Conservation (phyloP, 345 rosid genomes). For the Eucalyptus erythrocorys region DNA sequence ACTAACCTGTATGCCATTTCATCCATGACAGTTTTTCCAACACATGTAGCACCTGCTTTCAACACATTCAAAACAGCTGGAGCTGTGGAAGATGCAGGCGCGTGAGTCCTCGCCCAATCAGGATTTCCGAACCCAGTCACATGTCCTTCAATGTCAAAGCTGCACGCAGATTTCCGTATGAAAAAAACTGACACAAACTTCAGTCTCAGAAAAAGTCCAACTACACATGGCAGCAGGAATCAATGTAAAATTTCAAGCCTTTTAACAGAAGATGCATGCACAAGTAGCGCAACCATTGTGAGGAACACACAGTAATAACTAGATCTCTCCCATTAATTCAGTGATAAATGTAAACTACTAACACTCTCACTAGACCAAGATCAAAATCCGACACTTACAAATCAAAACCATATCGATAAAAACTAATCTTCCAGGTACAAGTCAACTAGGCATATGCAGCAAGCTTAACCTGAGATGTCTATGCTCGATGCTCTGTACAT, state of each 20-base stretch:
- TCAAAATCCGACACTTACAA: not conserved
- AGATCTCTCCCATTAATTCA: not conserved
- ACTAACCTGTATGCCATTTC: conserved; percentile 90
- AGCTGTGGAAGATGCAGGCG: conserved; percentile 57
- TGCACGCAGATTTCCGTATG: not conserved
- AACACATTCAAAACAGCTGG: conserved; percentile 56
- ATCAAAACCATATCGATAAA: not conserved
- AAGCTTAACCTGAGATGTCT: not conserved
- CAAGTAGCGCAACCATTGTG: not conserved
- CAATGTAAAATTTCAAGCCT: not conserved
- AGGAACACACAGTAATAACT: not conserved
- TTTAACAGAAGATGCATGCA: not conserved
- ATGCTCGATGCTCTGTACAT: not conserved
- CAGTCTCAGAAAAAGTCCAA: not conserved
- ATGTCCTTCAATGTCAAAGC: conserved; percentile 75
- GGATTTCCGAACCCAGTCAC: conserved; percentile 90
- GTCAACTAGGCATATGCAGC: not conserved
- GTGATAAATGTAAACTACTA: not conserved
- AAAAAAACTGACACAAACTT: not conserved
- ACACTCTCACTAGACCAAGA: not conserved
- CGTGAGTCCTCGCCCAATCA: conserved; percentile 84
- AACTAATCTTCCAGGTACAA: not conserved
- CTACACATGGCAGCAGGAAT: not conserved
- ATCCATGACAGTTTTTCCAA: conserved; percentile 78
- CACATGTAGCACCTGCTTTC: conserved; percentile 55